Evolutionary conservation across 257 asterid species (phyloP), one percentile per base, ranked within the genome.

Genomic region (Gardenia jasminoides): DNA sequence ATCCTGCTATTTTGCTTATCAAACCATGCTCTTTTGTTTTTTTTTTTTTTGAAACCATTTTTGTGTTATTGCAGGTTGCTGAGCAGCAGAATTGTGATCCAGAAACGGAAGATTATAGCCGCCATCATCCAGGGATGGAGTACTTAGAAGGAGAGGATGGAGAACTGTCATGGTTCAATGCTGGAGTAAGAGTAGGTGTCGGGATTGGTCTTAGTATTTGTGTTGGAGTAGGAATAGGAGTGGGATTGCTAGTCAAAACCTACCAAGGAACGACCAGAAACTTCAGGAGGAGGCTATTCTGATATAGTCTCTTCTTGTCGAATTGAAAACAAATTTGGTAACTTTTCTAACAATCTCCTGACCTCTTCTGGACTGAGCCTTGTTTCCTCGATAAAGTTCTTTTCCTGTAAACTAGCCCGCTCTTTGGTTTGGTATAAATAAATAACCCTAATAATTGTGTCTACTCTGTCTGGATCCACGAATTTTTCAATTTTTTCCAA

Each of bases 121-220:
- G 70, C 61, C 80, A 78, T 24, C 85, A 83, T 76, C 64, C 76
- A 17, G 85, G 78, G 61, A 84, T 78, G 83, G 93, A 88, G 44
- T 84, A 86, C 52, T 16, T 82, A 3, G 92, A 86, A 70, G 84
- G 90, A 30, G 92, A 88, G 59, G 97, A 90, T 22, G 95, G 88
- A 76, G 97, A 92, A 69, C 71, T 89, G 22, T 83, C 97, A 9
- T 89, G 95, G 97, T 92, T 92, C 86, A 92, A 89, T 76, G 91
- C 97, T 8, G 97, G 97, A 65, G 89, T 92, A 33, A 86, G 93
- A 72, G 93, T 92, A 13, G 97, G 97, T 0, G 92, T 92, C 5
- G 97, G 97, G 20, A 86, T 92, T 36, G 93, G 97, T 80, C 92
- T 92, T 10, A 88, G 97, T 70, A 70, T 92, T 8, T 87, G 95